Percentiles rank a stretch among this genome's conserved stretches.
These are phyloP conservation scores for Fusarium cyanostomum DNA, from an alignment of 2,329 filamentous ascomycete genomes.

Conservation along the genomic window DNA sequence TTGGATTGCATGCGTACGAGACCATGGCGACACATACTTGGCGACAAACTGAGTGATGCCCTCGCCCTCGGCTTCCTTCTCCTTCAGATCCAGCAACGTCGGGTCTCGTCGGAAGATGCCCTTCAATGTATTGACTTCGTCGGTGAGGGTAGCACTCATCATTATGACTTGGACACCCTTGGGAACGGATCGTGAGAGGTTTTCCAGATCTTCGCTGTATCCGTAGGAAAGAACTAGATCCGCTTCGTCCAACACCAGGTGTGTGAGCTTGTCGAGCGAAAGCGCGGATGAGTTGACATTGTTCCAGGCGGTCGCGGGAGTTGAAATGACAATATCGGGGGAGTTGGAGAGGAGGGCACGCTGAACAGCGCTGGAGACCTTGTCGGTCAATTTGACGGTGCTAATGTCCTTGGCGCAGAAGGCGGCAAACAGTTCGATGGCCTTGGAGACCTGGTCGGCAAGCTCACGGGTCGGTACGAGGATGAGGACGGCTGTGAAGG, in stretches of 20 bases:
- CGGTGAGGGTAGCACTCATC: slow-evolving; percentile 91
- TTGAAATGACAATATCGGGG: slow-evolving; percentile 91
- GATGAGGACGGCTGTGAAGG: slow-evolving; percentile 78
- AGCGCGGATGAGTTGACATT: slow-evolving; percentile 75
- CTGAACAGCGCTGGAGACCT: slow-evolving; percentile 89
- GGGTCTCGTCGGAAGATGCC: slow-evolving; percentile 86
- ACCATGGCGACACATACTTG: slow-evolving; percentile 59
- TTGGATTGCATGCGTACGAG: neutral
- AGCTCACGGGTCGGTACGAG: slow-evolving; percentile 95
- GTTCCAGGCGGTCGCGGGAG: slow-evolving; percentile 82
- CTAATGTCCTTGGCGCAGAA: slow-evolving; percentile 88
- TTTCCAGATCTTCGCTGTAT: slow-evolving; percentile 89
- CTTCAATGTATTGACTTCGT: slow-evolving; percentile 87
- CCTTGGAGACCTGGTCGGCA: slow-evolving; percentile 87
- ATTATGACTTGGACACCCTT: slow-evolving; percentile 89
- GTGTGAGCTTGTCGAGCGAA: slow-evolving; percentile 74
- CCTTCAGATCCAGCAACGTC: slow-evolving; percentile 81
- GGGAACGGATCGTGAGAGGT: slow-evolving; percentile 79
- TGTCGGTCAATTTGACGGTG: slow-evolving; percentile 87
- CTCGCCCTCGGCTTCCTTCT: slow-evolving; percentile 79
- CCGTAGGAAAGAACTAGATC: slow-evolving; percentile 94
- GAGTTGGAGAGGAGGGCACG: slow-evolving; percentile 84
- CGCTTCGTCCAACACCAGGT: slow-evolving; percentile 92
- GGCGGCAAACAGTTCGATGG: slow-evolving; percentile 77
- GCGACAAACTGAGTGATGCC: slow-evolving; percentile 89